Evolutionary conservation across 805 yeast species (phyloP).

Genomic region (Pachysolen tannophilus): DNA sequence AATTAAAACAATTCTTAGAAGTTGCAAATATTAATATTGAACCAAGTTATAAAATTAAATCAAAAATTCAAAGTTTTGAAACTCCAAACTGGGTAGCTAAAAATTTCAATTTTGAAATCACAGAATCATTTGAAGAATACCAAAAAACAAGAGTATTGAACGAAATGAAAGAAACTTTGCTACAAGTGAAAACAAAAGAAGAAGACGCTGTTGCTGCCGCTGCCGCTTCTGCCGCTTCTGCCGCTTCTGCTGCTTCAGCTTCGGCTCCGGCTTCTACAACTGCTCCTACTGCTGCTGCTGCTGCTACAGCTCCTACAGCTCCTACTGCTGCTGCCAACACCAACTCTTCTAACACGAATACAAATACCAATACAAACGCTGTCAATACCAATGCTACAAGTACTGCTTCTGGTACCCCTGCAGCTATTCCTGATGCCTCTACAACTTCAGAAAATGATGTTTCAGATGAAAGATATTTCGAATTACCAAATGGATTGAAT

Average conservation of each 20-base stretch:
- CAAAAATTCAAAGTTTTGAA: conserved; percentile 16
- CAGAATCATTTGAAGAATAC: conserved; percentile 45
- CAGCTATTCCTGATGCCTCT: conserved; percentile 16
- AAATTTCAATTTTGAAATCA: conserved; percentile 27
- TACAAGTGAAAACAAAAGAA: conserved; percentile 33
- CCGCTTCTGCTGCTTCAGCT: too few relatives aligned
- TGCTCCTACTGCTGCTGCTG: too few relatives aligned
- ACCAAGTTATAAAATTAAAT: conserved; percentile 43
- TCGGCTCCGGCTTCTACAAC: background rate
- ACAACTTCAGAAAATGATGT: conserved; percentile 14
- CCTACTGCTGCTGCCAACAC: conserved; percentile 16
- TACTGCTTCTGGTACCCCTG: too few relatives aligned
- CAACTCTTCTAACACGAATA: conserved; percentile 15
- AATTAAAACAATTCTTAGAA: conserved; percentile 34
- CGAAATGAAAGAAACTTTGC: conserved; percentile 68
- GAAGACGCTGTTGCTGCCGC: too few relatives aligned
- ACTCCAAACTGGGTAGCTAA: conserved; percentile 20
- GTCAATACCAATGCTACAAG: too few relatives aligned
- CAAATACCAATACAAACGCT: too few relatives aligned
- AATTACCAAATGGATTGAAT: conserved; percentile 70
- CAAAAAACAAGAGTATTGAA: conserved; percentile 49
- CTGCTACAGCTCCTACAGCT: too few relatives aligned
- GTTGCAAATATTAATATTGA: conserved; percentile 26
- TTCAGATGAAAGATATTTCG: conserved; percentile 43
- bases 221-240: too few relatives aligned